A percentile compares a stretch with the other conserved stretches of the same genome.
Conservation (phyloP, 805 yeast species). For the Priceomyces castillae region DNA sequence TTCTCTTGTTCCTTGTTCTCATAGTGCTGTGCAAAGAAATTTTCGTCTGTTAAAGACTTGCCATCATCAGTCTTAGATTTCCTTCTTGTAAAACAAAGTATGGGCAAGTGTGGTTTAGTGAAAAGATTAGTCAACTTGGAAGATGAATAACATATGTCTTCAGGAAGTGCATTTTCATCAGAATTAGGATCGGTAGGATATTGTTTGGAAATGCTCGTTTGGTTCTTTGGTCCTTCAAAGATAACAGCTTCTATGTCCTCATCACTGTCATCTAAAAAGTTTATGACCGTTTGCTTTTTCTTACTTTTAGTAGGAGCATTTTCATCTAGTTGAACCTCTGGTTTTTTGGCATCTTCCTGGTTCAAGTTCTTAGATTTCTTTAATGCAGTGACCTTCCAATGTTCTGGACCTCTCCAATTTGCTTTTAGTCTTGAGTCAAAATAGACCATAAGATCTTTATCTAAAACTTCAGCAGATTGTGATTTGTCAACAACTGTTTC, state of each 20-base stretch:
- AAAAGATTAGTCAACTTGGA: slow-evolving; percentile 64
- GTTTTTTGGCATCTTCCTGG: neutral
- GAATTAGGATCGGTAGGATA: slow-evolving; percentile 7
- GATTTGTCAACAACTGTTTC: neutral
- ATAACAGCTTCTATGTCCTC: slow-evolving; percentile 30
- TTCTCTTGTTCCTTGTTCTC: slow-evolving; percentile 30
- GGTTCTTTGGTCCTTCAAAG: slow-evolving; percentile 31
- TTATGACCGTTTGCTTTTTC: slow-evolving; percentile 21
- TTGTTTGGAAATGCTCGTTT: slow-evolving; percentile 10
- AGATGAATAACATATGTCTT: slow-evolving; percentile 70
- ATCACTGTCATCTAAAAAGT: slow-evolving; percentile 32
- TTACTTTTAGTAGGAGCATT: slow-evolving; percentile 10
- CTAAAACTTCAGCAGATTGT: slow-evolving; percentile 20
- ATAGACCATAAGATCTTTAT: slow-evolving; percentile 70
- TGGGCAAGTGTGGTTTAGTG: slow-evolving; percentile 57
- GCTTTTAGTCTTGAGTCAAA: slow-evolving; percentile 69
- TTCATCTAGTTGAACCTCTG: neutral
- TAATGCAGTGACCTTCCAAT: slow-evolving; percentile 77
- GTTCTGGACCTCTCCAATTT: slow-evolving; percentile 89
- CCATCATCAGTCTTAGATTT: slow-evolving; percentile 17
- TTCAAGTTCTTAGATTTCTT: slow-evolving; percentile 36
- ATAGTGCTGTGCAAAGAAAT: slow-evolving; percentile 70
- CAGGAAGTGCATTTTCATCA: slow-evolving; percentile 54
- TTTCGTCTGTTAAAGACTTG: slow-evolving; percentile 54
- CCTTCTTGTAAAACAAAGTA: slow-evolving; percentile 26